Base-by-base conservation (phyloP, 352 stramenopile genomes). In the Globisporangium emineosum region DNA sequence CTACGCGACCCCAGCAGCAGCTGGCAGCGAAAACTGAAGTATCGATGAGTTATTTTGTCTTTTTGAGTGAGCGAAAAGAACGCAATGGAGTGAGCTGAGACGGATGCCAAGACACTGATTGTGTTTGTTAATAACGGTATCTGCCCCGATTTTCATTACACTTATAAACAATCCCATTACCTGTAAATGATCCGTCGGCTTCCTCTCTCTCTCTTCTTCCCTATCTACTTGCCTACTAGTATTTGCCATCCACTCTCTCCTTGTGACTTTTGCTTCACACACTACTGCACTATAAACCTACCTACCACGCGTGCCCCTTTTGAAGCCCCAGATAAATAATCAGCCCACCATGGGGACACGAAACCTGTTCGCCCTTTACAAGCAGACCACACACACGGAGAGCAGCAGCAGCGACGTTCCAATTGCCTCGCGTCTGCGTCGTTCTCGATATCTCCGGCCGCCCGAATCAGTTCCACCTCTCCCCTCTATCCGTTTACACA, bases 401-500 rank as follows among this genome's bases (percentile, higher is more conserved):
- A 43, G 37, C 37, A 43, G 13, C 37, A n/a, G 15, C 37, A 43
- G 37, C 37, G 13, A 43, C 19, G 37, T 43, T 43, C 37, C 37
- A 6, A 43, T 43, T 43, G 37, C 37, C 37, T 43, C 37, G 13
- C 37, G 0, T 43, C 4, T 43, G 13, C n/a, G 13, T n/a, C 37
- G 13, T n/a, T n/a, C 13, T 43, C 37, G 13, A 43, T n/a, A 5
- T 1, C 13, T n/a, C 37, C 37, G 5, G 13, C 37, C 2, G 13
- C 7, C 12, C 2, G 0, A n/a, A n/a, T 5, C 1, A 17, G 12
- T 5, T 43, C 37, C 37, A n/a, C 13, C 4, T 43, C 37, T 37
- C 49, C 21, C 21, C 13, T 3, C 29, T n/a, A 51, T 17, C 6
- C 17, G 40, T 21, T 62, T 43, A 77, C 27, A 75, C 43, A 33